Evolutionary conservation across 495 filamentous ascomycete species (phyloP).

Genomic region (Lichina pygmaea): DNA sequence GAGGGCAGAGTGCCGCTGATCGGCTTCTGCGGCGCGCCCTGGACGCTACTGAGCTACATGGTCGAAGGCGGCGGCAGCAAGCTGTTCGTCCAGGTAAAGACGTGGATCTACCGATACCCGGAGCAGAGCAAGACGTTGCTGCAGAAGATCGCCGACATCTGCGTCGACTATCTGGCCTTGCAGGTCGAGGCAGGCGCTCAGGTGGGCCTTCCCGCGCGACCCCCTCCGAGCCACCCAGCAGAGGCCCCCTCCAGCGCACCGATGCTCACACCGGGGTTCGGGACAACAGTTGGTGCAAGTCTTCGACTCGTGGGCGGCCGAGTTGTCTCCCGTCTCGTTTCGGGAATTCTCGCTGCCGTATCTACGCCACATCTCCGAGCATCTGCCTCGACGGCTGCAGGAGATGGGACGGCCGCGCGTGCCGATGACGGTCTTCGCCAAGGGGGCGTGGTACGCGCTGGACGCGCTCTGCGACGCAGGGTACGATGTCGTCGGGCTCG

Average conservation of each 20-base stretch:
- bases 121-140: conserved; percentile 53
- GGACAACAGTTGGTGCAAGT: conserved; percentile 58
- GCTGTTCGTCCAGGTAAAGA: conserved; percentile 73
- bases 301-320: conserved; percentile 97
- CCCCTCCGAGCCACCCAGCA: background rate
- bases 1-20: conserved; percentile 71
- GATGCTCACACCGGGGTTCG: no score
- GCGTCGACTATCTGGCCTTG: conserved; percentile 75
- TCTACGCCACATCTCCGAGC: conserved; percentile 50
- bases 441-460: conserved; percentile 92
- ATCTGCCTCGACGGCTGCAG: conserved; percentile 41
- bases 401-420: conserved; percentile 53
- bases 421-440: conserved; percentile 99
- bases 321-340: conserved; percentile 65
- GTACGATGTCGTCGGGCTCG: conserved; percentile 79
- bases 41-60: conserved; percentile 96
- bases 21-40: conserved; percentile 94
- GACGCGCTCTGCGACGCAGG: conserved; percentile 66
- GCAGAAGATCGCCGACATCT: conserved; percentile 74
- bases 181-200: conserved; percentile 83
- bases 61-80: conserved; percentile 90
- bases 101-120: conserved; percentile 81
- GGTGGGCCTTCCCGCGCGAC: conserved; percentile 13
- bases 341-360: conserved; percentile 65
- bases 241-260: no score